Evolutionary conservation across 257 asterid species (phyloP).

Genomic region (Fraxinus quadrangulata): DNA sequence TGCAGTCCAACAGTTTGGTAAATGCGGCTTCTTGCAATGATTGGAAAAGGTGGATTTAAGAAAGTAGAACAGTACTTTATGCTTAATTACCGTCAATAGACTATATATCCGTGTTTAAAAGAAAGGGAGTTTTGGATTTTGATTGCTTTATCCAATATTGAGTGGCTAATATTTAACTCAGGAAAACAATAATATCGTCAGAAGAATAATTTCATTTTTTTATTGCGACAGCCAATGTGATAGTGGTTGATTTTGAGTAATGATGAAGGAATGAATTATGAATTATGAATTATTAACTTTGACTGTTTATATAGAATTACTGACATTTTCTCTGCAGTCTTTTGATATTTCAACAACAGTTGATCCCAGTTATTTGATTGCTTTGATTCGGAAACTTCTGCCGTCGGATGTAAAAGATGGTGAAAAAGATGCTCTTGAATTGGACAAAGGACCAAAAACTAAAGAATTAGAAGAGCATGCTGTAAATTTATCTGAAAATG

Average conservation of each 20-base stretch:
- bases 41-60: conserved; percentile 1
- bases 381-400: conserved; percentile 88
- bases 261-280: neutral
- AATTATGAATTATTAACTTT: neutral
- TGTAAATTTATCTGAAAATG: conserved; percentile 39
- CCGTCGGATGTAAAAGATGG: conserved; percentile 45
- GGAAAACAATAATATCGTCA: neutral
- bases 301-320: conserved; percentile 6
- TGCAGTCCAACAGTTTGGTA: conserved; percentile 40
- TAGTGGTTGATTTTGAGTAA: neutral
- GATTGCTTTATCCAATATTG: conserved; percentile 1
- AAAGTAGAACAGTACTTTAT: neutral
- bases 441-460: conserved; percentile 33
- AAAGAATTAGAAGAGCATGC: conserved; percentile 32
- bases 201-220: conserved; percentile 22
- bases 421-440: conserved; percentile 24
- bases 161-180: neutral
- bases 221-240: conserved; percentile 1
- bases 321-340: conserved; percentile 48
- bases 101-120: too few species aligned
- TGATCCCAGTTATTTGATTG: conserved; percentile 86
- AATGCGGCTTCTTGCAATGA: conserved; percentile 8
- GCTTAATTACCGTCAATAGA: neutral
- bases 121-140: neutral
- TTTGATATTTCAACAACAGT: conserved; percentile 79